Conservation (phyloP, 2,329 filamentous ascomycete genomes). For the Neobulgaria alba region DNA sequence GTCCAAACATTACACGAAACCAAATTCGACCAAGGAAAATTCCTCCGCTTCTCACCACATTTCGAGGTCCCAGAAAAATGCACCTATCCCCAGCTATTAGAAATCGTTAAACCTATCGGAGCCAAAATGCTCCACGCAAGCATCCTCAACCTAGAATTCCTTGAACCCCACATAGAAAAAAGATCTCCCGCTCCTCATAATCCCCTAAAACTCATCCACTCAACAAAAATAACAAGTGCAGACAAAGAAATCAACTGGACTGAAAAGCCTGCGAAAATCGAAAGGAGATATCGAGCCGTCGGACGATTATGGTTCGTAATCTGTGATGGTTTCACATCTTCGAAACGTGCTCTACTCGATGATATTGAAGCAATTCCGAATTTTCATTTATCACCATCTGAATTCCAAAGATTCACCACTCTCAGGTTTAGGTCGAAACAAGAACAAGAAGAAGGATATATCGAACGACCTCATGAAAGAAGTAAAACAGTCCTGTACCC, state of each 20-base stretch:
- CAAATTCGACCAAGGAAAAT: conserved; percentile 68
- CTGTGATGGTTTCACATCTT: conserved; percentile 1
- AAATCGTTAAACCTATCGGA: conserved; percentile 52
- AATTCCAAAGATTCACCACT: not conserved
- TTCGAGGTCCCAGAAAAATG: conserved; percentile 40
- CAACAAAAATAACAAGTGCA: conserved; percentile 2
- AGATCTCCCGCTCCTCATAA: conserved; percentile 7
- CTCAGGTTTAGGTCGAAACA: not conserved
- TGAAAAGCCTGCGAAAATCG: not conserved
- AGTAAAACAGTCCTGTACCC: no score
- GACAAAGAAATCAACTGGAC: not conserved
- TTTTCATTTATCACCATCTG: not conserved
- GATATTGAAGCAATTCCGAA: not conserved
- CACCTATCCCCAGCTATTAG: conserved; percentile 41
- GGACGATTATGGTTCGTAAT: conserved; percentile 4
- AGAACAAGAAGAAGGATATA: not conserved
- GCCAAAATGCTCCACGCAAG: conserved; percentile 62
- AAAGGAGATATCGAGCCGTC: not conserved
- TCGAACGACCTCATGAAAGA: not conserved
- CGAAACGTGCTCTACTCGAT: not conserved
- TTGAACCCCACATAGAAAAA: conserved; percentile 29
- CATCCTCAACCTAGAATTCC: conserved; percentile 55
- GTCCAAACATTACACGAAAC: conserved; percentile 76
- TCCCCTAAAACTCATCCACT: conserved; percentile 1
- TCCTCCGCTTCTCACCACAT: conserved; percentile 58